phyloP scores from a whole-genome alignment of 2,329 filamentous ascomycete species.

The Trichoderma sp. region DNA sequence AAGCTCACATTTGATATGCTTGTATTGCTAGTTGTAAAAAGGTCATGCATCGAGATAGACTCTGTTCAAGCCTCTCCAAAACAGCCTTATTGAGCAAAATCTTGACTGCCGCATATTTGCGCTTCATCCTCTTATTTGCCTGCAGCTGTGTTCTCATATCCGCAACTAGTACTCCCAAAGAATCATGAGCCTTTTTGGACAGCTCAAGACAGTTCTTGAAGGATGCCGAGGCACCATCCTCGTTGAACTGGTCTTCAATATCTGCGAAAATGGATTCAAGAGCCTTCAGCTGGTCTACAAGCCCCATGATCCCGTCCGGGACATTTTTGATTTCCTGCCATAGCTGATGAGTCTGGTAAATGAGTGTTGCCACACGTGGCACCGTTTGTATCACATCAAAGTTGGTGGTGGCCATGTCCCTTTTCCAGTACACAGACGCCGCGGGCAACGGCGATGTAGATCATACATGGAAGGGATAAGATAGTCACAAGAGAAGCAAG shows the following conservation, averaged over 20 bases:
- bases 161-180: slow-evolving; percentile 25
- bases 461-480: not conserved
- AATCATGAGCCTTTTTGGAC: slow-evolving; percentile 22
- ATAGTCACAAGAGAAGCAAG: not conserved
- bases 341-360: slow-evolving; percentile 27
- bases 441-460: not conserved
- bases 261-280: slow-evolving; percentile 24
- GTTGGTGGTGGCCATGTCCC: slow-evolving; percentile 25
- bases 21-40: slow-evolving; percentile 25
- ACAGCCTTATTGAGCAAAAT: slow-evolving; percentile 27
- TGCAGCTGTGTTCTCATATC: slow-evolving; percentile 24
- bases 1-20: slow-evolving; percentile 28
- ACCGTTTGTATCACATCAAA: slow-evolving; percentile 31
- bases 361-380: slow-evolving; percentile 26
- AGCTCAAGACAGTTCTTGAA: slow-evolving; percentile 21
- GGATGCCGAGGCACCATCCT: not conserved
- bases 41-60: slow-evolving; percentile 23
- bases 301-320: slow-evolving; percentile 26
- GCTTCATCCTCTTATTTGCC: slow-evolving; percentile 21
- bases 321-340: slow-evolving; percentile 31
- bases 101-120: slow-evolving; percentile 27
- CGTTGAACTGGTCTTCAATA: slow-evolving; percentile 24
- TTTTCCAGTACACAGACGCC: not conserved
- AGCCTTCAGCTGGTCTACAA: slow-evolving; percentile 27
- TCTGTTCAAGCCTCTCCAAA: slow-evolving; percentile 24